Evolutionary conservation across 2,329 filamentous ascomycete genomes (phyloP).

Genomic region (Aphanocladium album): DNA sequence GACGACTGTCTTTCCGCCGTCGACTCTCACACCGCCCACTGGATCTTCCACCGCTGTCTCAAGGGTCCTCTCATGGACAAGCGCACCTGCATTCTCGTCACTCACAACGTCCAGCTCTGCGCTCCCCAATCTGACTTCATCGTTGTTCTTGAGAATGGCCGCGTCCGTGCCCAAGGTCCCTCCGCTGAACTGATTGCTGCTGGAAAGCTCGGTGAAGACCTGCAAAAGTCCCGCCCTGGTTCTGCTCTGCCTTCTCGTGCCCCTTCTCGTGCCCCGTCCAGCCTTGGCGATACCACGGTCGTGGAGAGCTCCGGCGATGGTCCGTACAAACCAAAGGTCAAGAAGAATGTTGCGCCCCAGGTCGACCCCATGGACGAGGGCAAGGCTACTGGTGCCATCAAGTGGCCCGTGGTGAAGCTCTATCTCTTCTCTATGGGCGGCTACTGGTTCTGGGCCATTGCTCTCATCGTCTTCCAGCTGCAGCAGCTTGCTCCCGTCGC

Average conservation of each 20-base stretch:
- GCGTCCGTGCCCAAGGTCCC: constrained; percentile 69
- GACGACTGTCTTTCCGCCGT: constrained; percentile 96
- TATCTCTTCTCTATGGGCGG: constrained; percentile 91
- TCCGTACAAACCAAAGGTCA: constrained; percentile 41
- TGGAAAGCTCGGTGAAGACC: constrained; percentile 84
- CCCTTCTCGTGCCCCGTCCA: constrained; percentile 73
- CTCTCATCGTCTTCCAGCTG: constrained; percentile 66
- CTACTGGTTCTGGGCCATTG: constrained; percentile 90
- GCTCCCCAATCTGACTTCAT: constrained; percentile 75
- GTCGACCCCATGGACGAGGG: constrained; percentile 61
- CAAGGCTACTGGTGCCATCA: constrained; percentile 82
- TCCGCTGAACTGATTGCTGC: constrained; percentile 74
- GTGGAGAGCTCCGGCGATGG: constrained; percentile 43
- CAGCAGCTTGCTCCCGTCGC: constrained; percentile 84
- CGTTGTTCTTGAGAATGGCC: constrained; percentile 83
- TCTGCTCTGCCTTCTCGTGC: constrained; percentile 68
- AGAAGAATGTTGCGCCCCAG: constrained; percentile 43
- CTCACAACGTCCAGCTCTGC: constrained; percentile 89
- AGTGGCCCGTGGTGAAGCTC: constrained; percentile 77
- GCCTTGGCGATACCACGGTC: constrained; percentile 59
- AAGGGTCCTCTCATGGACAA: constrained; percentile 81
- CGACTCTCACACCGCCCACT: constrained; percentile 94
- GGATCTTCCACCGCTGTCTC: constrained; percentile 94
- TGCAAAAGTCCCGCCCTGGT: constrained; percentile 64
- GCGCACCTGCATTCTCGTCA: constrained; percentile 91